A percentile compares a stretch with the other conserved stretches of the same genome.
These are phyloP conservation scores for Penicillium brevicompactum DNA, from an alignment of 2,329 filamentous ascomycete species.

Conservation along the genomic window DNA sequence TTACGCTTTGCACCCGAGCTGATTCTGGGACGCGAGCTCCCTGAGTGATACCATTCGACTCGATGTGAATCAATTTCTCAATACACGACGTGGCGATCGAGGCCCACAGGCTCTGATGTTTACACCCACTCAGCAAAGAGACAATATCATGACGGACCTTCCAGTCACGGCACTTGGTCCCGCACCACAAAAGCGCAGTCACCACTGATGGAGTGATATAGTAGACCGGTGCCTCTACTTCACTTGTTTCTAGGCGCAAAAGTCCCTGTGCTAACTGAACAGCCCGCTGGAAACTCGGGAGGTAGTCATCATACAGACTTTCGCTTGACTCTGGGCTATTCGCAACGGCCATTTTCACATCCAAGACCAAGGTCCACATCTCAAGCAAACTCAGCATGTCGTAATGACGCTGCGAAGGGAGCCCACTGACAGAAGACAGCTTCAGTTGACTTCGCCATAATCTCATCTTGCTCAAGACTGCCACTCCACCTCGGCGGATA, in stretches of 20 bases:
- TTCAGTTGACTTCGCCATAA: background rate
- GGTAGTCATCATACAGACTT: background rate
- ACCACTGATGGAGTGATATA: background rate
- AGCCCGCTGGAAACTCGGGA: background rate
- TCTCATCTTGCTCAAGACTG: background rate
- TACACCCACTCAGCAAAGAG: background rate
- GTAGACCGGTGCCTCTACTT: background rate
- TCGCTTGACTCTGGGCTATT: background rate
- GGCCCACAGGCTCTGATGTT: background rate
- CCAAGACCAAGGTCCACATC: background rate
- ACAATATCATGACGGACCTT: background rate
- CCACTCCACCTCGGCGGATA: background rate
- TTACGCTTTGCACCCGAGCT: background rate
- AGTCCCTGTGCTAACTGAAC: background rate
- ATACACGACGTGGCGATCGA: background rate
- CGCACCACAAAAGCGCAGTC: background rate
- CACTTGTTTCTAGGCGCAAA: background rate
- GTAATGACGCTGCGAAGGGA: background rate
- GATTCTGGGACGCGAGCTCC: background rate
- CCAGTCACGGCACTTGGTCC: background rate
- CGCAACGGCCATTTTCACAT: background rate
- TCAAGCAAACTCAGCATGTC: background rate
- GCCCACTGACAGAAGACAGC: background rate
- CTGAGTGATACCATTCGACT: background rate
- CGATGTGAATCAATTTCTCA: background rate